Evolutionary conservation across 768 basidiomycete species (phyloP).

Genomic region (Hirschioporus abietinus): DNA sequence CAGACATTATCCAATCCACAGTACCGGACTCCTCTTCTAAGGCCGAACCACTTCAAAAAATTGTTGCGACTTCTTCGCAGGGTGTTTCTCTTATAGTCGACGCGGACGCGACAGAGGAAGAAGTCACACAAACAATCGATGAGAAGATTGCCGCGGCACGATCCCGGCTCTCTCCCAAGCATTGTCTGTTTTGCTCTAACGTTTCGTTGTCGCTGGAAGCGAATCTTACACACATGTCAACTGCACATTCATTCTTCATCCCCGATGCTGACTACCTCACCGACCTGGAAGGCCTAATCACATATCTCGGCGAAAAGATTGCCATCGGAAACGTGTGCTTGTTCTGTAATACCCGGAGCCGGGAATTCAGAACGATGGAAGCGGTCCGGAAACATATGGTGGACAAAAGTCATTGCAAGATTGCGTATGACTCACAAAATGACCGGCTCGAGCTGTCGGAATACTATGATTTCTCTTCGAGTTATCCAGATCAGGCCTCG

Average conservation of each 20-base stretch:
- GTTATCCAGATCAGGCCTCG: constrained; percentile 55
- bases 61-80: constrained; percentile 9
- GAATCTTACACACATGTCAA: constrained; percentile 85
- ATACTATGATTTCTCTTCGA: constrained; percentile 85
- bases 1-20: constrained; percentile 13
- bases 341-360: constrained; percentile 77
- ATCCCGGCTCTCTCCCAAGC: constrained; percentile 49
- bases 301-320: constrained; percentile 89
- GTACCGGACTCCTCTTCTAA: constrained; percentile 11
- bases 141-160: constrained; percentile 70
- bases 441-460: constrained; percentile 88
- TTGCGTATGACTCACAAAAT: constrained; percentile 77
- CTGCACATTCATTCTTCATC: constrained; percentile 87
- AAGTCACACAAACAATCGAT: constrained; percentile 55
- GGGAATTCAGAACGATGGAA: constrained; percentile 77
- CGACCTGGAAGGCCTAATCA: constrained; percentile 75
- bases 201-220: constrained; percentile 47
- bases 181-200: constrained; percentile 84
- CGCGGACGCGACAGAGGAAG: constrained; percentile 39
- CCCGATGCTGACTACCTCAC: constrained; percentile 90
- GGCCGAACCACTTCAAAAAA: constrained; percentile 3
- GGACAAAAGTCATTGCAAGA: constrained; percentile 95
- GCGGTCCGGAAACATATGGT: constrained; percentile 94
- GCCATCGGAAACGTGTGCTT: constrained; percentile 92
- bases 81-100: constrained; percentile 24